phyloP scores from a whole-genome alignment of 352 stramenopile species.

The Thalassiosira mediterranea region DNA sequence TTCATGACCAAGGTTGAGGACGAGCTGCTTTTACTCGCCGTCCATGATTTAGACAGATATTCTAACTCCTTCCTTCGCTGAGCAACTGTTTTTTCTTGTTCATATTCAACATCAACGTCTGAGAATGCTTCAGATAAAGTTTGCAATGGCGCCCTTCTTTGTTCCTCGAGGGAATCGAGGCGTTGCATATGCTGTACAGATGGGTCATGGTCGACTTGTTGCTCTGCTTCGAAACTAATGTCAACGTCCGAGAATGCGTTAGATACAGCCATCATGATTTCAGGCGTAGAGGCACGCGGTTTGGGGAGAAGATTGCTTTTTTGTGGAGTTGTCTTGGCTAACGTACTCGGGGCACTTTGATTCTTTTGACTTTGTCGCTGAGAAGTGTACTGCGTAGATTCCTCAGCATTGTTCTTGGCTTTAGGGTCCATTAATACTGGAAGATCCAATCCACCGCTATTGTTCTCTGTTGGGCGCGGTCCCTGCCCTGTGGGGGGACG shows the following conservation, averaged over 20 bases:
- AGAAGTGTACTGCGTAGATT: no score
- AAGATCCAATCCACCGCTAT: no score
- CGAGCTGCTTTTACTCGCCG: slow-evolving; percentile 4
- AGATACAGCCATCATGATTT: slow-evolving; percentile 42
- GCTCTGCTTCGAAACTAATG: slow-evolving; percentile 16
- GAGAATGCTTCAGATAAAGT: slow-evolving; percentile 48
- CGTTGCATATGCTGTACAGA: neutral
- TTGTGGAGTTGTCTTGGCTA: no score
- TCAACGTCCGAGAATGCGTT: slow-evolving; percentile 50
- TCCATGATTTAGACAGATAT: slow-evolving; percentile 33
- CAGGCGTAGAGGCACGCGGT: slow-evolving; percentile 18
- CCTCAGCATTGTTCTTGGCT: no score
- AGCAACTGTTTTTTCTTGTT: slow-evolving; percentile 32
- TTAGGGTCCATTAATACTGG: no score
- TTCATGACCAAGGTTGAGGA: neutral
- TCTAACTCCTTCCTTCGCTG: slow-evolving; percentile 47
- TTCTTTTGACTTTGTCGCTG: no score
- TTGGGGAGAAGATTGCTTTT: neutral
- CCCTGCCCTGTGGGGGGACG: no score
- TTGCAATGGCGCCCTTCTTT: neutral
- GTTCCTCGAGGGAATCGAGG: no score
- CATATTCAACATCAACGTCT: slow-evolving; percentile 36
- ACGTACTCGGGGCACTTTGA: no score
- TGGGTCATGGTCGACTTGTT: neutral
- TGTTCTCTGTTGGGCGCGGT: no score